Base-by-base conservation (phyloP, 371 early-diverging fungal genomes). In the Apophysomyces ossiformis region DNA sequence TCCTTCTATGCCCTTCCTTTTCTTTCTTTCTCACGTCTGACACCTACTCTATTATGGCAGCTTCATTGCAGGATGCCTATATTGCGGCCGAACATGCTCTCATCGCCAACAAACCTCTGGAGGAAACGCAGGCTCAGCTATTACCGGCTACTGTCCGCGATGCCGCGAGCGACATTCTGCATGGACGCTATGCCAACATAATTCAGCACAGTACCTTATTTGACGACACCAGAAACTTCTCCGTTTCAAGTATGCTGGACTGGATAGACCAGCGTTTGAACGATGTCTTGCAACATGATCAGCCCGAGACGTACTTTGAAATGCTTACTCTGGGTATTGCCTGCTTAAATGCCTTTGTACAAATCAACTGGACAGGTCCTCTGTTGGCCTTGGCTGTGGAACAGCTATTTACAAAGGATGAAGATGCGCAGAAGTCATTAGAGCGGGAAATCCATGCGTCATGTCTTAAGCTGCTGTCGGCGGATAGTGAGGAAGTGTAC, bases 401-500 rank as follows among this genome's bases (percentile, higher is more conserved):
- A 38, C 66, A 76, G 32, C 45, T 81, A 13, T 61, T 76, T n/a
- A 57, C 43, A 16, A 62, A 57, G 7, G 60, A 65, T 12, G 64
- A 71, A 5, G 70, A 71, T 26, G 50, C 36, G 8, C 67, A 69
- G 4, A 60, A 60, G 4, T 21, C 68, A 5, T 71, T 68, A n/a
- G 63, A 76, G 41, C 43, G 70, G 8, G 58, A 65, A 13, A 68
- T 76, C n/a, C 84, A 82, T 35, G 16, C 43, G n/a, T 57, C 67
- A 13, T 77, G 77, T 57, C 63, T 85, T 44, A 64, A 75, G 4
- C 59, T 71, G 0, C 83, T 96, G 37, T 81, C 89, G 26, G 88
- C 78, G 4, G 96, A 95, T 67, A 90, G 93, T 61, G 98, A 97
- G 73, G 90, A 90, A 58, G 90, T 87, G 6, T 98, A 96, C 74